Conservation (phyloP, 257 asterid genomes). For the Coffea canephora region DNA sequence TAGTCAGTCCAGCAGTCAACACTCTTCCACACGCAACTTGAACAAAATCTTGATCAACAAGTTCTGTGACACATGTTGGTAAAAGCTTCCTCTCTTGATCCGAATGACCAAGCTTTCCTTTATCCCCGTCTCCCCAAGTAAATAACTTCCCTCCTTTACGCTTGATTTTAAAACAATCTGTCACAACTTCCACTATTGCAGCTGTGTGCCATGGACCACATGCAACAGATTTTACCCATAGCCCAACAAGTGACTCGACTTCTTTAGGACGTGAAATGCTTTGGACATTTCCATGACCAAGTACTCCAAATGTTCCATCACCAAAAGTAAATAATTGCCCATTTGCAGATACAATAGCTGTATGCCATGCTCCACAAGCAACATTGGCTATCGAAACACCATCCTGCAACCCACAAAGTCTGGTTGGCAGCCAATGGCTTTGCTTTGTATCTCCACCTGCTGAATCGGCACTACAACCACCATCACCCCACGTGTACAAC, state of each 20-base stretch:
- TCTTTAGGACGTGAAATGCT: constrained; percentile 42
- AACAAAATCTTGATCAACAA: constrained; percentile 43
- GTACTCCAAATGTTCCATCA: constrained; percentile 54
- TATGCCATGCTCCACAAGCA: constrained; percentile 59
- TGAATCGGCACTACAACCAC: constrained; percentile 22
- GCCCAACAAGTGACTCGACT: constrained; percentile 40
- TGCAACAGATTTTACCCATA: constrained; percentile 38
- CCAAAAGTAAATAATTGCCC: constrained; percentile 45
- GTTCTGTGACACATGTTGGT: constrained; percentile 42
- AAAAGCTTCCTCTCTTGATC: constrained; percentile 36
- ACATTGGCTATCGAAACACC: constrained; percentile 35
- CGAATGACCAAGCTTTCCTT: constrained; percentile 46
- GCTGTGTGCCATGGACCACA: constrained; percentile 66
- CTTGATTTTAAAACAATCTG: constrained; percentile 23
- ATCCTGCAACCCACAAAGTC: constrained; percentile 30
- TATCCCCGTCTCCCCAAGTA: constrained; percentile 59
- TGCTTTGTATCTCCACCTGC: constrained; percentile 18
- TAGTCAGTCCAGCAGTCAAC: constrained; percentile 38
- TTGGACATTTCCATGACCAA: constrained; percentile 45
- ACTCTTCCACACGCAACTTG: constrained; percentile 44
- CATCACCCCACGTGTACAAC: constrained; percentile 45
- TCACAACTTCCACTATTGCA: constrained; percentile 40
- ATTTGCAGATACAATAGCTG: constrained; percentile 36
- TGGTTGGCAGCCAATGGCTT: constrained; percentile 46
- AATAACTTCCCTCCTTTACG: constrained; percentile 40